Percentiles rank a stretch among this genome's conserved stretches.
Evolutionary conservation across 768 basidiomycete genomes (phyloP).

Genomic region (Trametes cingulata): DNA sequence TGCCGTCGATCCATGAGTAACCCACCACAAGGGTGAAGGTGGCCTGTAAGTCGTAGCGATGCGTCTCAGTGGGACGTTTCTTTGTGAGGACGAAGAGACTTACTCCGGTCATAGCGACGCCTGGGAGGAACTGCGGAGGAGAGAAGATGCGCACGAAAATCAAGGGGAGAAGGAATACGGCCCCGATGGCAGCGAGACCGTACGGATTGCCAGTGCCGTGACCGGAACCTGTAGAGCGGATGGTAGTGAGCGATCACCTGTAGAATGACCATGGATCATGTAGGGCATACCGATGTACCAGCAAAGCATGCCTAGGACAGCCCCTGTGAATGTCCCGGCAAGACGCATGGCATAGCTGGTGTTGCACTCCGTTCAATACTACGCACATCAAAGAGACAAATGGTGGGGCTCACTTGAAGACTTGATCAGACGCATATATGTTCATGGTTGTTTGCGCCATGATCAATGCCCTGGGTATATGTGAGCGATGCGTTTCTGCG

Average conservation of each 20-base stretch:
- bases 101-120: constrained; percentile 40
- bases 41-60: constrained; percentile 27
- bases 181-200: constrained; percentile 50
- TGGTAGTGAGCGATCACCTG: neutral
- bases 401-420: constrained; percentile 42
- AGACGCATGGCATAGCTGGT: constrained; percentile 45
- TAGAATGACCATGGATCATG: neutral
- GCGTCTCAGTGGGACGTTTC: neutral
- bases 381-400: neutral
- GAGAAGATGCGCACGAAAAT: constrained; percentile 51
- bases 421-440: constrained; percentile 59
- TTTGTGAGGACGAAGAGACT: constrained; percentile 19
- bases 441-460: constrained; percentile 62
- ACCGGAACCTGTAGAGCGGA: constrained; percentile 42
- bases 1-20: constrained; percentile 59
- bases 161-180: constrained; percentile 48
- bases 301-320: constrained; percentile 47
- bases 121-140: constrained; percentile 42
- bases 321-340: constrained; percentile 48
- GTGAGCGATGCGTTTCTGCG: neutral
- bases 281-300: constrained; percentile 47
- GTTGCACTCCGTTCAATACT: neutral
- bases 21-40: constrained; percentile 51
- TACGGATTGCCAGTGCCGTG: constrained; percentile 53
- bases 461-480: constrained; percentile 49